Evolutionary conservation across 306 rosid genomes (phyloP), one percentile per base, ranked within the genome.

Genomic region (Cyclanthera cordifolia): DNA sequence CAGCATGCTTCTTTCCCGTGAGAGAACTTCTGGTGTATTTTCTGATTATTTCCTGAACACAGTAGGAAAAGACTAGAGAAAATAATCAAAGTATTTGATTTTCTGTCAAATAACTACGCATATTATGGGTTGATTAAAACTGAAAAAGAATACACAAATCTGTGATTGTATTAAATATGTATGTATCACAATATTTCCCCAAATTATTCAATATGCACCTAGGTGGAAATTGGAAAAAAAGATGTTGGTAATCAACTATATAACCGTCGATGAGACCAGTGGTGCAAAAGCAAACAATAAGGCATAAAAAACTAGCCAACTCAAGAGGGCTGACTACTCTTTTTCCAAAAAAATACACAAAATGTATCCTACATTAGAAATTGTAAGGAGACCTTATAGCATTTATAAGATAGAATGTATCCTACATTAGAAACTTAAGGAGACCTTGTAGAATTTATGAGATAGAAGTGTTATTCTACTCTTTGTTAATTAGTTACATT

Each of bases 1-100:
- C 94, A 16, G 96, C 95, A 75, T 93, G 80, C 73, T 84, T 82
- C 74, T 83, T 74, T 74, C 94, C 95, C 45, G 50, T 55, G 28
- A 83, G 82, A 48, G 90, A 87, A 51, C 77, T 65, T 52, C 56
- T 79, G 27, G 87, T 87, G 83, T 86, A 89, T 79, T 87, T 89
- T 77, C 61, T 80, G 53, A 93, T 87, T 67, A 87, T 87, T 57
- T 80, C 87, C 98, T 93, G 80, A 60, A 80, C 14, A 20, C 39
- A 75, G 53, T 48, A 49, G 27, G 65, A 13, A 48, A 63, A 45
- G 12, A 6, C 14, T 59, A 7, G 20, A 59, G 23, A 13, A 30
- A 28, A 28, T 59, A 8, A 30, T 25, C 45, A 8, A 28, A 59
- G 37, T 3, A 56, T 4, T 21, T 10, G 12, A 13, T 14, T 56